These are phyloP conservation scores for Nicotiana noctiflora DNA, from an alignment of 257 asterid species.

Conservation along the genomic window DNA sequence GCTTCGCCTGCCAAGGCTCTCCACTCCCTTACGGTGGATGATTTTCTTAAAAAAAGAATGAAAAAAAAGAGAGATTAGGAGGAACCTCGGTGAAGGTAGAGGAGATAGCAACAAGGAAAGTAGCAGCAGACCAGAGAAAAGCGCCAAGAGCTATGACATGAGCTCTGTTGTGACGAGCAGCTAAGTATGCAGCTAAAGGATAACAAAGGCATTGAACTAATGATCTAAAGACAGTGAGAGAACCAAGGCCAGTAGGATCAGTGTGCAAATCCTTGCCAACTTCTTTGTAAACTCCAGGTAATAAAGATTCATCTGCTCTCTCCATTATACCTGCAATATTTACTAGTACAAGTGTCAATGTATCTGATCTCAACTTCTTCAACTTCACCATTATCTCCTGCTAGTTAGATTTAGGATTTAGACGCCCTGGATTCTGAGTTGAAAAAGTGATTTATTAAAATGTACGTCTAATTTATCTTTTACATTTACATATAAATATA, in stretches of 20 bases:
- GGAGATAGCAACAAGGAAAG: neutral
- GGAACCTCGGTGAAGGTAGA: no score
- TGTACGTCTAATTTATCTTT: no score
- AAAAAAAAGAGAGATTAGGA: no score
- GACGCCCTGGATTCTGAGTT: neutral
- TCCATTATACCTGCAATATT: neutral
- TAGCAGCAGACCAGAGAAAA: no score
- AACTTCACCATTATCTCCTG: neutral
- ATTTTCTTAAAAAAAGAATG: no score
- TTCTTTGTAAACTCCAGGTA: conserved; percentile 1
- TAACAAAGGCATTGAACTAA: conserved; percentile 1
- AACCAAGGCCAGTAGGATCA: neutral
- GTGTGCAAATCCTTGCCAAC: neutral
- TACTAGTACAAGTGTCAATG: neutral
- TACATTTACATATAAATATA: no score
- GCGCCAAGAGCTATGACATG: neutral
- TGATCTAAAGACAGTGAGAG: neutral
- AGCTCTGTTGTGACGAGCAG: neutral
- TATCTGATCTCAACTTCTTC: neutral
- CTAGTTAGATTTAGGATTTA: neutral
- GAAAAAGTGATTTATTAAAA: no score
- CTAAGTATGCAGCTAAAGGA: neutral
- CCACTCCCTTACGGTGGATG: no score
- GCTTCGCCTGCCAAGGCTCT: no score
- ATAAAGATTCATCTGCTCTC: neutral